These are phyloP conservation scores for Vitis cinerea DNA, from an alignment of 164 flowering plant species.

Conservation along the genomic window DNA sequence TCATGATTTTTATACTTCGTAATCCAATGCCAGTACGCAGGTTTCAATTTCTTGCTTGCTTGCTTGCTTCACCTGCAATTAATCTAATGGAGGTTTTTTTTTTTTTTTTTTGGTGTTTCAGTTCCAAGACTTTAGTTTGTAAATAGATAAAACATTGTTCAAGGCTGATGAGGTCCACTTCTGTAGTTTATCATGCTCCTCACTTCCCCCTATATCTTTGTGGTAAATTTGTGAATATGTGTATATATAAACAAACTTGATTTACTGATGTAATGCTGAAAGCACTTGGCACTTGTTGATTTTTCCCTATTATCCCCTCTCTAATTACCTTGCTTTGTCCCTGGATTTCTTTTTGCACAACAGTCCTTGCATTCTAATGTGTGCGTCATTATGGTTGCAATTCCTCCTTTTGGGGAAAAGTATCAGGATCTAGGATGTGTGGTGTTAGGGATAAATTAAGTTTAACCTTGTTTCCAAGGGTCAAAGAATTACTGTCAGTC, in stretches of 20 bases:
- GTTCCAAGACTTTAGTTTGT: slow-evolving; percentile 18
- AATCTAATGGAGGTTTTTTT: no score
- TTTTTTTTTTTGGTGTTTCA: slow-evolving; percentile 16
- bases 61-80: no score
- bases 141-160: slow-evolving; percentile 33
- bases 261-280: slow-evolving; percentile 10
- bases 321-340: neutral
- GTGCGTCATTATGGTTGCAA: no score
- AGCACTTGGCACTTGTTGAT: neutral
- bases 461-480: no score
- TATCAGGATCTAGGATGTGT: no score
- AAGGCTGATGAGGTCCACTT: slow-evolving; percentile 7
- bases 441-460: no score
- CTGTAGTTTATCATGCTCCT: neutral
- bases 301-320: neutral
- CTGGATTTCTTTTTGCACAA: neutral
- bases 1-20: no score
- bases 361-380: no score
- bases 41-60: no score
- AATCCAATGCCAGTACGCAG: no score
- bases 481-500: no score
- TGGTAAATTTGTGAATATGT: slow-evolving; percentile 39
- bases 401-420: no score
- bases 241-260: slow-evolving; percentile 19
- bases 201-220: slow-evolving; percentile 11